Base-by-base conservation (phyloP, 2,329 filamentous ascomycete species). In the Thielaviopsis musarum region DNA sequence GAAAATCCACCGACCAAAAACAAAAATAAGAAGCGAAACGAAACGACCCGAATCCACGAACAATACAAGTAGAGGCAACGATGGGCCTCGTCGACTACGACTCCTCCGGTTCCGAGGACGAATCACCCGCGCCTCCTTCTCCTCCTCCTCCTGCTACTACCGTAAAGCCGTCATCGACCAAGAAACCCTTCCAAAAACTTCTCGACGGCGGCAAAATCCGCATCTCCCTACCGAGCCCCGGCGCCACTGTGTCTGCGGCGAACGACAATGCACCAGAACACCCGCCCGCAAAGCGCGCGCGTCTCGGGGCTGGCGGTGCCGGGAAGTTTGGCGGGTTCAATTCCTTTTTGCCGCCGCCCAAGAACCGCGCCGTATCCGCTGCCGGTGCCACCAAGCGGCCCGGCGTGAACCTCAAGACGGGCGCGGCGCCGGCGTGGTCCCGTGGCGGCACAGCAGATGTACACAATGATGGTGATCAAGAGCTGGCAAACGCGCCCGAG, bases 171-270 rank as follows among this genome's bases (percentile, higher is more conserved):
- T 34, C 30, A 12, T 59, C 66, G 61, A 49, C 67, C 22, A 80
- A 88, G 70, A 79, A 84, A 61, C 73, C 80, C 19, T 86, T 90
- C 68, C 84, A 86, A 67, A 91, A 90, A 70, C 81, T 93, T 59
- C 82, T 95, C 71, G 86, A 93, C 72, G 82, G 85, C 68, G 83
- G 85, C 71, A 94, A 91, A 72, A 94, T 96, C 70, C 78, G 84
- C 68, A 82, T 96, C 70, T 88, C 79, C 65, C 79, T 96, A 15
- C 83, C 88, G 21, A 67, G 75, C 48, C 68, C 71, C 24, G 71
- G 69, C 59, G 75, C 77, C 26, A 75, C 75, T 26, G 19, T 63
- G 26, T 60, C 61, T 45, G 21, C 64, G 22, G 58, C 59, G n/a
- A 66, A 67, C 28, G 70, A 68, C 26, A 67, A 54, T 5, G 60